Conservation (phyloP, 805 yeast species). For the Kurtzmaniella cleridarum region DNA sequence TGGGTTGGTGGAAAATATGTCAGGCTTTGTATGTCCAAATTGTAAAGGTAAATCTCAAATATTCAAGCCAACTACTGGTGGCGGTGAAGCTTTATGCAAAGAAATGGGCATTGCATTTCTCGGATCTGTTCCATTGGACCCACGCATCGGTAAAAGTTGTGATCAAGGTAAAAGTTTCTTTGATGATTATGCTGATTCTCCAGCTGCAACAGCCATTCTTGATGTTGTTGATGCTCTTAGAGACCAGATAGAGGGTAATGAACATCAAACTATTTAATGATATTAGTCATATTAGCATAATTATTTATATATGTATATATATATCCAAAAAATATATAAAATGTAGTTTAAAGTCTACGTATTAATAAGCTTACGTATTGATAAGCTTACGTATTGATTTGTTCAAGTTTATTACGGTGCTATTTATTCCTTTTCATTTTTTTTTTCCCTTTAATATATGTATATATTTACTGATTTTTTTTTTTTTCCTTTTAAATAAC, state of each 20-base stretch:
- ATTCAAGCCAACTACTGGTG: conserved; percentile 95
- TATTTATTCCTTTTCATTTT: too few relatives aligned
- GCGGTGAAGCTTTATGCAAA: conserved; percentile 78
- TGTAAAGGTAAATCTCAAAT: conserved; percentile 88
- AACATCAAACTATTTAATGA: too few relatives aligned
- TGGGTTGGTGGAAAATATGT: conserved; percentile 96
- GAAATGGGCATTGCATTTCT: conserved; percentile 75
- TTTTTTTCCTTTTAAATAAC: too few relatives aligned
- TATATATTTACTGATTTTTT: neutral
- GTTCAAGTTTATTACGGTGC: too few relatives aligned
- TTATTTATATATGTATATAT: too few relatives aligned
- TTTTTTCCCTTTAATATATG: neutral
- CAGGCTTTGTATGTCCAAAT: conserved; percentile 95
- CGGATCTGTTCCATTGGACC: conserved; percentile 94
- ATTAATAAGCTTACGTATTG: too few relatives aligned
- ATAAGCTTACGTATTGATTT: too few relatives aligned
- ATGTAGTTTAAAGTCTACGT: too few relatives aligned
- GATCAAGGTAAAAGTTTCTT: conserved; percentile 83
- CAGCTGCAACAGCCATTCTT: conserved; percentile 81
- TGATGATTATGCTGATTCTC: conserved; percentile 83
- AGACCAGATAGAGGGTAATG: conserved; percentile 42
- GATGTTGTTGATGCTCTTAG: conserved; percentile 73
- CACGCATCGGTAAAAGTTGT: conserved; percentile 85
- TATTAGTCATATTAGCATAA: neutral
- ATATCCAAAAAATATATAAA: too few relatives aligned